Conservation (phyloP, 169 alveolate species). For the Cystoisospora suis region DNA sequence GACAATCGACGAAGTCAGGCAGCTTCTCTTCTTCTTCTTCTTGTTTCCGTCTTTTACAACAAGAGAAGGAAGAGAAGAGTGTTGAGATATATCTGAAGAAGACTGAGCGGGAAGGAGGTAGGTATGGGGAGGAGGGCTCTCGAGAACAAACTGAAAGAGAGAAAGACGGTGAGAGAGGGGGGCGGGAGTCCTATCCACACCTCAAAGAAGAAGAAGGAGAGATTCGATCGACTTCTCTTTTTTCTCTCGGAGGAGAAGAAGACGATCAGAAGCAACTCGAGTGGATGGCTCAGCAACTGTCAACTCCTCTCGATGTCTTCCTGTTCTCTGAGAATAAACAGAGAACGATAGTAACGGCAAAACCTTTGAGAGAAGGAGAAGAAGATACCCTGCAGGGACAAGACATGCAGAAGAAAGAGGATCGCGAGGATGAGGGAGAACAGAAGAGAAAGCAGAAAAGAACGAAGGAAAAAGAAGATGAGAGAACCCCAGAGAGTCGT, state of each 20-base stretch:
- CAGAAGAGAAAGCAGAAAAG: not conserved
- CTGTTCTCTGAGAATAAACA: too few relatives aligned
- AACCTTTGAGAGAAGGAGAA: not conserved
- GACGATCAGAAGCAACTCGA: not conserved
- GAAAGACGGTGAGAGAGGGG: not conserved
- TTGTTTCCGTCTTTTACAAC: too few relatives aligned
- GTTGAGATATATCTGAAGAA: too few relatives aligned
- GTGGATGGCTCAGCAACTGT: slow-evolving; percentile 2
- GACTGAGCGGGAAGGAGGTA: not conserved
- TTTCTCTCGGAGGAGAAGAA: too few relatives aligned
- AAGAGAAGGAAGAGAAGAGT: too few relatives aligned
- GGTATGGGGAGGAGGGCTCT: not conserved
- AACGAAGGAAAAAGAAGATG: not conserved
- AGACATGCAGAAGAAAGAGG: not conserved
- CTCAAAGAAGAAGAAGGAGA: too few relatives aligned
- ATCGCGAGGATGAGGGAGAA: not conserved
- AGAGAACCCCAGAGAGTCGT: not conserved
- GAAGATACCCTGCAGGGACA: not conserved
- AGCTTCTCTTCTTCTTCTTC: too few relatives aligned
- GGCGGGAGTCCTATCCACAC: too few relatives aligned
- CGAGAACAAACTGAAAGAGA: not conserved
- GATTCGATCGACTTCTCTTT: too few relatives aligned
- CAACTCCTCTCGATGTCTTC: not conserved
- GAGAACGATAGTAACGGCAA: too few relatives aligned
- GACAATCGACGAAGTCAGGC: too few relatives aligned